Conservation (phyloP, 2,329 filamentous ascomycete genomes). For the Furcasterigmium sp. region DNA sequence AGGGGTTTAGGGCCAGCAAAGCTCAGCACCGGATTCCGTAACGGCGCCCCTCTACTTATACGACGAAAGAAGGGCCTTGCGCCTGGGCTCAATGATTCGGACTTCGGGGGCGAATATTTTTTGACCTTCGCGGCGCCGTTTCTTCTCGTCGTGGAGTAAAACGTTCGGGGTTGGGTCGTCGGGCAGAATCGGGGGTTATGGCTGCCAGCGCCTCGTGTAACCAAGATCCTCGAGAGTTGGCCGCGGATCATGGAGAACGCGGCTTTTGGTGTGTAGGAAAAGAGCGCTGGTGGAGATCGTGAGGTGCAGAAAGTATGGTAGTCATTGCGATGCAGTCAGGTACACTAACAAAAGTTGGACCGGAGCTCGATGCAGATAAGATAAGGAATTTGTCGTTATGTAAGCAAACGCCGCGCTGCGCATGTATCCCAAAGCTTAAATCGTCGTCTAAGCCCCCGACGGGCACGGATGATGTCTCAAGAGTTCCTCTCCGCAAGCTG, state of each 20-base stretch:
- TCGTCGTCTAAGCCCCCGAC: too few species aligned
- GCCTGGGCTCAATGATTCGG: neutral
- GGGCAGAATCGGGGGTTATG: neutral
- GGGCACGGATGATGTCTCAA: slow-evolving; percentile 1
- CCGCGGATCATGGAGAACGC: neutral
- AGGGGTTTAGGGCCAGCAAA: slow-evolving; percentile 16
- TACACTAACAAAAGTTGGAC: neutral
- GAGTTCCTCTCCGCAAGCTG: slow-evolving; percentile 1
- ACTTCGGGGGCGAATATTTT: neutral
- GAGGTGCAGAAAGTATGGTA: too few species aligned
- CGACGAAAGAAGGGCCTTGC: too few species aligned
- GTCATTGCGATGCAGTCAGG: neutral
- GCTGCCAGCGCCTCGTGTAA: neutral
- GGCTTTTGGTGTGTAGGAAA: neutral
- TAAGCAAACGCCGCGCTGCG: too few species aligned
- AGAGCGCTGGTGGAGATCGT: neutral
- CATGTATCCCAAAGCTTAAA: too few species aligned
- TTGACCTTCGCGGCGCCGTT: too few species aligned
- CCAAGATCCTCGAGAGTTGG: neutral
- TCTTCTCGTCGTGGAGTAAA: neutral
- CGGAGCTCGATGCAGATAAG: neutral
- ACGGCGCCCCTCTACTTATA: too few species aligned
- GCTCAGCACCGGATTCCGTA: neutral
- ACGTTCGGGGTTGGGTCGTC: neutral
- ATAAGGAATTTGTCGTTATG: neutral